Percentiles rank a stretch among this genome's conserved stretches.
phyloP scores from a whole-genome alignment of 352 stramenopile genomes.

The Lagenidium sp. region DNA sequence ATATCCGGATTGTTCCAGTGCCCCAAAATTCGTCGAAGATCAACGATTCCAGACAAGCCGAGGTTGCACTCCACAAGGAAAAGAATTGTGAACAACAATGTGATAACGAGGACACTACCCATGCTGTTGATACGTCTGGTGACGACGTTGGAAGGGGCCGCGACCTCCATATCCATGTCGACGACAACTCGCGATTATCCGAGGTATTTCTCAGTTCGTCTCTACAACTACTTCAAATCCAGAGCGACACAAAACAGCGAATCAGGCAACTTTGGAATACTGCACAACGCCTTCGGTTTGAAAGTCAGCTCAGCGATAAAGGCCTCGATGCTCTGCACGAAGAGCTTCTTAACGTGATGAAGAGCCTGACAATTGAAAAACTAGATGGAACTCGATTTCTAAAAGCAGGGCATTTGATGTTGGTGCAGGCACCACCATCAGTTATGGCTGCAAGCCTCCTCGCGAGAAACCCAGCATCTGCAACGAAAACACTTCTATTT shows the following conservation, averaged over 20 bases:
- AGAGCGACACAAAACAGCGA: slow-evolving; percentile 44
- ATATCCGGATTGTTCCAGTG: slow-evolving; percentile 9
- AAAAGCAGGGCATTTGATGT: slow-evolving; percentile 37
- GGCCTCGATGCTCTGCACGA: slow-evolving; percentile 23
- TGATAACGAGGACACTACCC: neutral
- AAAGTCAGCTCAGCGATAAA: slow-evolving; percentile 23
- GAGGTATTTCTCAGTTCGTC: slow-evolving; percentile 49
- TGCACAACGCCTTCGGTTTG: slow-evolving; percentile 39
- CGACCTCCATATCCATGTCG: too few relatives aligned
- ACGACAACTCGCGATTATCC: slow-evolving; percentile 2
- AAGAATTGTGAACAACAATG: neutral
- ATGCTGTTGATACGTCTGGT: too few relatives aligned
- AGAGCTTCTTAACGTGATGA: slow-evolving; percentile 30
- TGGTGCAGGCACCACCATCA: slow-evolving; percentile 29
- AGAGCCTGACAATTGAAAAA: slow-evolving; percentile 47
- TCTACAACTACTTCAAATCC: slow-evolving; percentile 52
- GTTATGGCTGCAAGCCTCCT: slow-evolving; percentile 6
- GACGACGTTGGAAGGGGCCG: too few relatives aligned
- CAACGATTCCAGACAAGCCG: too few relatives aligned
- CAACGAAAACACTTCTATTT: slow-evolving; percentile 10
- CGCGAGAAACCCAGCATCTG: slow-evolving; percentile 1
- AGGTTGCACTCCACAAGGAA: too few relatives aligned
- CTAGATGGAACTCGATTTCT: slow-evolving; percentile 29
- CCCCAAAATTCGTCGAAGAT: too few relatives aligned
- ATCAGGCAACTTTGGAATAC: slow-evolving; percentile 56